Percentiles rank a stretch among this genome's conserved stretches.
phyloP scores from a whole-genome alignment of 164 flowering plant genomes.

The Kalanchoe fedtschenkoi region DNA sequence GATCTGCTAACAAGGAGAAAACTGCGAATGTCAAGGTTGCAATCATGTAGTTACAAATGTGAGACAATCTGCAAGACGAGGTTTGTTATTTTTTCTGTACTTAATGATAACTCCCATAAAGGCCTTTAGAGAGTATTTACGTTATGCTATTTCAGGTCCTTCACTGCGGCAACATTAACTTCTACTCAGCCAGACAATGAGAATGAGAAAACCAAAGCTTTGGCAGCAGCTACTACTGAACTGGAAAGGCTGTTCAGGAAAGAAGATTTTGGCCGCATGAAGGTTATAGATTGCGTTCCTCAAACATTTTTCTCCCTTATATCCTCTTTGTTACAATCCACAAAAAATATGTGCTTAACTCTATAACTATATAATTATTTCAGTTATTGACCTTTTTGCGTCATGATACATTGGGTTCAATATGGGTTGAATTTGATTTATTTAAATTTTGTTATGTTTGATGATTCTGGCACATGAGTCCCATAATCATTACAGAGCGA shows the following conservation, averaged over 20 bases:
- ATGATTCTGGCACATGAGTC: not conserved
- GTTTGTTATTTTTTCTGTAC: slow-evolving; percentile 17
- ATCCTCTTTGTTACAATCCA: too few species aligned
- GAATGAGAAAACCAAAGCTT: slow-evolving; percentile 56
- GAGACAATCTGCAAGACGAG: slow-evolving; percentile 23
- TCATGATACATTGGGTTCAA: too few species aligned
- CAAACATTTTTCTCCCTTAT: not conserved
- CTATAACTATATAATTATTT: too few species aligned
- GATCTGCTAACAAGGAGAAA: slow-evolving; percentile 49
- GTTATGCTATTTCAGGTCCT: slow-evolving; percentile 27
- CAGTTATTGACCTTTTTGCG: too few species aligned
- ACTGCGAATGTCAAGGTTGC: slow-evolving; percentile 39
- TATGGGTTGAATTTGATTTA: not conserved
- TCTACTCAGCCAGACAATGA: slow-evolving; percentile 59
- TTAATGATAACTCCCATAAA: not conserved
- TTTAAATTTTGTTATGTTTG: not conserved
- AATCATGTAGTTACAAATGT: slow-evolving; percentile 11
- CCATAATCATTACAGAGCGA: too few species aligned
- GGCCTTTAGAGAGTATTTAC: not conserved
- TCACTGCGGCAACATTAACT: slow-evolving; percentile 74
- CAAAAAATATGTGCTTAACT: too few species aligned
- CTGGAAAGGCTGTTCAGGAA: slow-evolving; percentile 78
- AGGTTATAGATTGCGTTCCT: slow-evolving; percentile 32
- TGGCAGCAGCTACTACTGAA: slow-evolving; percentile 83
- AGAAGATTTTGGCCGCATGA: slow-evolving; percentile 73